Conservation (phyloP, 2,329 filamentous ascomycete genomes). For the Arachnopeziza araneosa region DNA sequence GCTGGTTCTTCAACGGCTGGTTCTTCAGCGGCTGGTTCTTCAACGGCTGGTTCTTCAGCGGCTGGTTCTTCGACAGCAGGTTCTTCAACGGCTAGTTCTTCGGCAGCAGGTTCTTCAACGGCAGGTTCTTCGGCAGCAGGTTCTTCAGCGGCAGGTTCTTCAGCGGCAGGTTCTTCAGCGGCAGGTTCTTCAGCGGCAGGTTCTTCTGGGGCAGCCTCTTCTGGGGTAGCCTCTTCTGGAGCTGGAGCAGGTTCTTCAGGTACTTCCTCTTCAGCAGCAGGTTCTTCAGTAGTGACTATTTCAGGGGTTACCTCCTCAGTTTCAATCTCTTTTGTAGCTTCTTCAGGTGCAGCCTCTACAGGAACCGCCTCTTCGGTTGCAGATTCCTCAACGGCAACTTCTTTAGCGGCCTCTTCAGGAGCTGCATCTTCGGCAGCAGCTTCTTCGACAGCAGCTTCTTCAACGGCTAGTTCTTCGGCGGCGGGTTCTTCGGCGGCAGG, state of each 20-base stretch:
- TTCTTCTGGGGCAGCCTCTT: neutral
- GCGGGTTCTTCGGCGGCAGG: neutral
- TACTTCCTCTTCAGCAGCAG: neutral
- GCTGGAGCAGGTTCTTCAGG: neutral
- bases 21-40: neutral
- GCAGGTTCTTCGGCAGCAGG: neutral
- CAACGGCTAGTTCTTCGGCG: neutral
- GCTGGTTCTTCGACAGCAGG: neutral
- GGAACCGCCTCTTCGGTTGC: neutral
- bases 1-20: neutral
- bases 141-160: neutral
- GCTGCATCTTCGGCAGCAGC: neutral
- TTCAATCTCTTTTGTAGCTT: neutral
- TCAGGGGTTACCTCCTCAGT: neutral
- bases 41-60: neutral
- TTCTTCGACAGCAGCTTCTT: neutral
- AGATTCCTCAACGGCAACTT: neutral
- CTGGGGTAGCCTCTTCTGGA: neutral
- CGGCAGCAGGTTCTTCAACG: neutral
- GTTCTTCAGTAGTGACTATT: neutral
- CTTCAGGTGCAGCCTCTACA: neutral
- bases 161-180: neutral
- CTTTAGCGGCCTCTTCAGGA: neutral
- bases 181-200: neutral
- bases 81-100: slow-evolving; percentile 3